Evolutionary conservation across 2,329 filamentous ascomycete genomes (phyloP).

Genomic region (Parasarocladium wereldwijsianum): DNA sequence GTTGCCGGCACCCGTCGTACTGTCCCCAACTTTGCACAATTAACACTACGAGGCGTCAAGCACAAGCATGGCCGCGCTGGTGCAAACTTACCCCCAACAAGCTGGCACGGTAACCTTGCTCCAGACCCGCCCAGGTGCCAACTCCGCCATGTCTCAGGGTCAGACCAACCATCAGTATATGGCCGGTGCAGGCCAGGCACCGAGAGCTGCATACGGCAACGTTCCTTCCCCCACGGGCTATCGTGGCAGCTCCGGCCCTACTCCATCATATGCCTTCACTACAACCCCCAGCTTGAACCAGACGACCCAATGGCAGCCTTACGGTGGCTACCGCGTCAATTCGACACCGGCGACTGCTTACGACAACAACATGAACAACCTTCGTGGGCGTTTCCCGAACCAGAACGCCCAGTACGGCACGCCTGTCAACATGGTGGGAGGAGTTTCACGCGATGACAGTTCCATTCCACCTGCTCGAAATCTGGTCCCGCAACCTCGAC

Average conservation of each 20-base stretch:
- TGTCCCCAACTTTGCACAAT: conserved; percentile 3
- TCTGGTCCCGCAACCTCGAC: conserved; percentile 22
- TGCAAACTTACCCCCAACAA: conserved; percentile 68
- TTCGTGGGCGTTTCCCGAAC: conserved; percentile 9
- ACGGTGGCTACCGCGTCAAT: conserved; percentile 30
- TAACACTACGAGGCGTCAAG: conserved; percentile 1
- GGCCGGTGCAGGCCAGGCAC: conserved; percentile 18
- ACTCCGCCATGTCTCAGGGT: conserved; percentile 28
- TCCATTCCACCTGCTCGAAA: conserved; percentile 27
- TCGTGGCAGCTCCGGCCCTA: conserved; percentile 40
- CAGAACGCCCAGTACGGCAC: conserved; percentile 11
- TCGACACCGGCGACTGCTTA: conserved; percentile 27
- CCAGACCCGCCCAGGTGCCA: conserved; percentile 53
- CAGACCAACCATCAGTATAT: conserved; percentile 28
- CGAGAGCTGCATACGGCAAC: conserved; percentile 15
- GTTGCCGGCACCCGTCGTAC: neutral
- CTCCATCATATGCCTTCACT: conserved; percentile 67
- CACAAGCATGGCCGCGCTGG: conserved; percentile 63
- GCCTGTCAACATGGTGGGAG: conserved; percentile 20
- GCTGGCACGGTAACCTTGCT: conserved; percentile 61
- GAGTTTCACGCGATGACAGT: conserved; percentile 38
- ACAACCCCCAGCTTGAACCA: conserved; percentile 51
- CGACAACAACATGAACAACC: conserved; percentile 10
- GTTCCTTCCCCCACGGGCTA: conserved; percentile 30
- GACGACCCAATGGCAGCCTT: conserved; percentile 33